Percentiles rank a stretch among this genome's conserved stretches.
Evolutionary conservation across 2,329 filamentous ascomycete genomes (phyloP).

Genomic region (Penicillium sp.): DNA sequence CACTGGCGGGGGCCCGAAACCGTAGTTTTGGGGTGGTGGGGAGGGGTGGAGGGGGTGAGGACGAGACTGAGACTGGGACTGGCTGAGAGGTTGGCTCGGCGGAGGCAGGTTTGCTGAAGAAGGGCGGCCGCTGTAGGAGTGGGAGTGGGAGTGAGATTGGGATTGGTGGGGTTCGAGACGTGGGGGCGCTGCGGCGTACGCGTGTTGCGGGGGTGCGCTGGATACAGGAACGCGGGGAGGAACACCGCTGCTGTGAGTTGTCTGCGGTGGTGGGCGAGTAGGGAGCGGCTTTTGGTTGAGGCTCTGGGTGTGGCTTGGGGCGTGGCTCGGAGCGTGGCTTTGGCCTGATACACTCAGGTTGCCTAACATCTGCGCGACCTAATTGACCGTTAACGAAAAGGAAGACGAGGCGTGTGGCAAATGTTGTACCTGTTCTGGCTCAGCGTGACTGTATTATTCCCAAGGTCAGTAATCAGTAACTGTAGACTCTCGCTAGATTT

Average conservation of each 20-base stretch:
- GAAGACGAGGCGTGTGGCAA: background rate
- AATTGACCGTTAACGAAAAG: conserved; percentile 9
- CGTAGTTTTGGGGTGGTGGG: conserved; percentile 49
- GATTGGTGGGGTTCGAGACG: conserved; percentile 18
- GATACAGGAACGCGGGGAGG: conserved; percentile 31
- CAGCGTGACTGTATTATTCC: conserved; percentile 60
- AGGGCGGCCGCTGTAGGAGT: conserved; percentile 24
- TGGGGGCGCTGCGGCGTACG: conserved; percentile 19
- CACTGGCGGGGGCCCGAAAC: conserved; percentile 51
- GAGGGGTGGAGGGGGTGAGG: conserved; percentile 44
- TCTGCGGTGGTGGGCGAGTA: conserved; percentile 26
- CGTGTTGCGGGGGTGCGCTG: conserved; percentile 22
- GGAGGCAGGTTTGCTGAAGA: conserved; percentile 17
- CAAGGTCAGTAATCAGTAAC: conserved; percentile 22
- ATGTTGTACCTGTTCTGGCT: conserved; percentile 64
- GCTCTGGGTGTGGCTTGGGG: conserved; percentile 20
- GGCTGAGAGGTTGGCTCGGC: conserved; percentile 17
- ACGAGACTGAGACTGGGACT: conserved; percentile 48
- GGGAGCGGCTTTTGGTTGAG: conserved; percentile 29
- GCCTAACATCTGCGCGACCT: conserved; percentile 50
- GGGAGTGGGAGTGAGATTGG: conserved; percentile 11
- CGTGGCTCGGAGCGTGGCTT: conserved; percentile 10
- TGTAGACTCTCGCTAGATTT: background rate
- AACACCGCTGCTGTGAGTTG: conserved; percentile 22
- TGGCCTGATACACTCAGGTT: conserved; percentile 35